phyloP scores from a whole-genome alignment of 306 rosid species.

The Rosa rugosa region DNA sequence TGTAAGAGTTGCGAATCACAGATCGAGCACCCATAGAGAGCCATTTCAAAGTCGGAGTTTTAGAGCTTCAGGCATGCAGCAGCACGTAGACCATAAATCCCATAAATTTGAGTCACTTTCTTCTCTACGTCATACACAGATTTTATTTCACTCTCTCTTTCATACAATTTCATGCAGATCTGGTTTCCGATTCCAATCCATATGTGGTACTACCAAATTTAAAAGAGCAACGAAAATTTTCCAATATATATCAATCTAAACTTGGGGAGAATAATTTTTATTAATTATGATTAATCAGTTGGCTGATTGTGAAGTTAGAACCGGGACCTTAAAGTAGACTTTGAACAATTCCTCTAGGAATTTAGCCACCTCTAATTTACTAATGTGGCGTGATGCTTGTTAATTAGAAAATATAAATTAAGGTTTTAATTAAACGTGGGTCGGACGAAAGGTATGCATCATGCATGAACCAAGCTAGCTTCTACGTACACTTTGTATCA shows the following conservation, averaged over 20 bases:
- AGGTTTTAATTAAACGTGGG: constrained; percentile 2
- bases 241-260: neutral
- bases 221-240: neutral
- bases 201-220: neutral
- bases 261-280: neutral
- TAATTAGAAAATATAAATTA: neutral
- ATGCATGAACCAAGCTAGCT: neutral
- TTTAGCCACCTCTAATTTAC: neutral
- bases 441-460: constrained; percentile 9
- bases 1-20: constrained; percentile 3
- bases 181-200: neutral
- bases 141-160: neutral
- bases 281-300: neutral
- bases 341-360: constrained; percentile 3
- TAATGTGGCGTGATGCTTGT: neutral
- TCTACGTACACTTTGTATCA: neutral
- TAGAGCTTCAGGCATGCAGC: neutral
- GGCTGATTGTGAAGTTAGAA: neutral
- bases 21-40: neutral
- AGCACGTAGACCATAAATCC: neutral
- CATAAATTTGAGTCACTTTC: constrained; percentile 2
- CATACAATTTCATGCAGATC: neutral
- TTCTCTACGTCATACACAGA: neutral
- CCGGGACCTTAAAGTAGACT: neutral
- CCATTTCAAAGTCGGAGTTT: neutral